Evolutionary conservation across 1,139 yeast species (phyloP), one percentile per base, ranked within the genome.

Genomic region (Yamadazyma triangularis): DNA sequence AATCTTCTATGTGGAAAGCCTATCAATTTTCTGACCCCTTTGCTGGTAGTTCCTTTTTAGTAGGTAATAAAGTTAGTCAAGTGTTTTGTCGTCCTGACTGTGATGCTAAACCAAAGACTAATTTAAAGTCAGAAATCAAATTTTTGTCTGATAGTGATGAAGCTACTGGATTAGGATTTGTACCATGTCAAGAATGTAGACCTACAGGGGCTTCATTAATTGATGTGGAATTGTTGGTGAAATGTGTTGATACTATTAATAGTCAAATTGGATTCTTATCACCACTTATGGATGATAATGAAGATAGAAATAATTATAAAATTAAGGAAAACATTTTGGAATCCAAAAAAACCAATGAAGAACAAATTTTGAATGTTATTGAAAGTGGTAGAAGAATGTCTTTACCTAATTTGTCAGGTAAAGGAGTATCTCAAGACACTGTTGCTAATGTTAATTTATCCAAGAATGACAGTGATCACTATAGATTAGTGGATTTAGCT

Each of bases 401-500:
- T 27, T 51, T 52, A 32, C 73, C 64, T 15, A 53, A 49, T 24
- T 37, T 57, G 36, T 13, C 25, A 28, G 7, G 20, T 30, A n/a
- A n/a, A n/a, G 12, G 27, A 26, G 27, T 31, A 9, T 15, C 34
- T 3, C 19, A 22, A 19, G 28, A 29, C 15, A 24, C 31, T 6
- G 26, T 45, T 25, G 58, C 49, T 24, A 39, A 48, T 26, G 44
- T 53, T 3, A 43, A 60, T 4, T 52, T 67, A 14, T 64, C 78
- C 15, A 76, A 75, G 47, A 76, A 75, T 48, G 83, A 78, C 51
- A 60, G 73, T 29, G 88, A 82, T 47, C 91, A 83, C 49, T 69
- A 78, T 43, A 68, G 82, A 35, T 64, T 84, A 23, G 87, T 83
- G 15, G 85, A 80, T 49, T 73, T 82, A 45, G 93, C 94, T 1